Conservation (phyloP, 2,329 filamentous ascomycete genomes). For the Botrytis paeoniae region DNA sequence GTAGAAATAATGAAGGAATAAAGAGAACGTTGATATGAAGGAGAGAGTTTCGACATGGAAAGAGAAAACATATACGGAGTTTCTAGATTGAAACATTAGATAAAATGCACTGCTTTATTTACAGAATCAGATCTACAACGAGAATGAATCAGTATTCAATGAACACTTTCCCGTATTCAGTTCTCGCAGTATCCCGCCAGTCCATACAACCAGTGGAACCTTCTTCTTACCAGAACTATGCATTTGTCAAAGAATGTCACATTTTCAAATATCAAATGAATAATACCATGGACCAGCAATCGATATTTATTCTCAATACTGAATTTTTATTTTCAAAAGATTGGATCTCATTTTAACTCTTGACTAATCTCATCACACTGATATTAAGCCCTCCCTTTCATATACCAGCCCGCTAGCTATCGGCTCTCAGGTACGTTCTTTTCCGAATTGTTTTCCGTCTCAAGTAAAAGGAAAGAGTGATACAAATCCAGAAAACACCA, state of each 20-base stretch:
- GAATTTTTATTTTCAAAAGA: background rate
- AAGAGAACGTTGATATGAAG: background rate
- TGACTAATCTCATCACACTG: conserved; percentile 10
- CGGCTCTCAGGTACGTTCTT: conserved; percentile 3
- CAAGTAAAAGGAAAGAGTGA: background rate
- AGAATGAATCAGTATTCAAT: background rate
- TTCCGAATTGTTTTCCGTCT: conserved; percentile 1
- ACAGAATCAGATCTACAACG: too few relatives aligned
- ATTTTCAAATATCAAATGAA: background rate
- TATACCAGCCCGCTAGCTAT: background rate
- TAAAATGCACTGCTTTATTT: background rate
- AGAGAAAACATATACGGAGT: background rate
- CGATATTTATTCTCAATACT: background rate
- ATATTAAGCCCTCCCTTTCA: conserved; percentile 10
- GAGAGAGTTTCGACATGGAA: background rate
- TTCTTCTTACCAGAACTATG: too few relatives aligned
- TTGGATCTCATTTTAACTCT: background rate
- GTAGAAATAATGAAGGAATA: too few relatives aligned
- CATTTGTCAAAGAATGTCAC: too few relatives aligned
- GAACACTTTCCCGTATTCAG: background rate
- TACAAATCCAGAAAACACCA: background rate
- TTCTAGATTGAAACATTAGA: background rate
- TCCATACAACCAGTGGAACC: background rate
- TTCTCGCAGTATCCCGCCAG: background rate
- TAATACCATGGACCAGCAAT: background rate